phyloP scores from a whole-genome alignment of 139 green algal species.

The Coelastrella sp. region DNA sequence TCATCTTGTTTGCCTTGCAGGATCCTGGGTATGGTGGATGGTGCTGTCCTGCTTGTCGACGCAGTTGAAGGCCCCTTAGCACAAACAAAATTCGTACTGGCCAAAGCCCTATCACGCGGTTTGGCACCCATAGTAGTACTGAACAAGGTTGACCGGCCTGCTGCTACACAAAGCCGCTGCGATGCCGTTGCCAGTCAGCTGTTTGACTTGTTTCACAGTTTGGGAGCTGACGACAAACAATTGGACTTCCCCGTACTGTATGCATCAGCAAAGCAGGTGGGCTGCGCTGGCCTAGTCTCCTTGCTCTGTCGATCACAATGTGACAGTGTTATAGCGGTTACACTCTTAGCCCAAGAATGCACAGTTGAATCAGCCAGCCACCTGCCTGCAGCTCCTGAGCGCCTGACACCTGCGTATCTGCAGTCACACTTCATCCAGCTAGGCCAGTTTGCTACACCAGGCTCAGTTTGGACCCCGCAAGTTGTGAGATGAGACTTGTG shows the following conservation, averaged over 20 bases:
- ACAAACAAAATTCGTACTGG: constrained; percentile 94
- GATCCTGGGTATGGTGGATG: constrained; percentile 92
- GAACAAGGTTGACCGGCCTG: constrained; percentile 84
- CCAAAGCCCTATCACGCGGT: constrained; percentile 83
- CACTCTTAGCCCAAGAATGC: no score
- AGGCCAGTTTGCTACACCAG: no score
- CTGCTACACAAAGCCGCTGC: constrained; percentile 68
- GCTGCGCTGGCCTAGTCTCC: background rate
- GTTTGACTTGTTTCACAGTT: constrained; percentile 89
- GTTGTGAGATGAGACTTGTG: no score
- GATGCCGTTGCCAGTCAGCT: constrained; percentile 75
- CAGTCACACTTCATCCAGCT: no score
- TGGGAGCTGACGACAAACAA: constrained; percentile 90
- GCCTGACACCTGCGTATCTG: no score
- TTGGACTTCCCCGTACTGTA: constrained; percentile 93
- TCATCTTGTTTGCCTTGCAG: constrained; percentile 23
- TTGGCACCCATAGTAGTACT: constrained; percentile 87
- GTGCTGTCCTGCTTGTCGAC: constrained; percentile 91
- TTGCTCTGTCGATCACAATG: background rate
- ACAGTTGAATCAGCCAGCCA: no score
- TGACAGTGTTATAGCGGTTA: no score
- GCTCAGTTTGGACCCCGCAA: no score
- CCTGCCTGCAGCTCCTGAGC: no score
- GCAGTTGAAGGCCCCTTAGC: constrained; percentile 81
- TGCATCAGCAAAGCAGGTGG: constrained; percentile 76